phyloP scores from a whole-genome alignment of 1,139 yeast genomes.

The Protomyces pachydermus region DNA sequence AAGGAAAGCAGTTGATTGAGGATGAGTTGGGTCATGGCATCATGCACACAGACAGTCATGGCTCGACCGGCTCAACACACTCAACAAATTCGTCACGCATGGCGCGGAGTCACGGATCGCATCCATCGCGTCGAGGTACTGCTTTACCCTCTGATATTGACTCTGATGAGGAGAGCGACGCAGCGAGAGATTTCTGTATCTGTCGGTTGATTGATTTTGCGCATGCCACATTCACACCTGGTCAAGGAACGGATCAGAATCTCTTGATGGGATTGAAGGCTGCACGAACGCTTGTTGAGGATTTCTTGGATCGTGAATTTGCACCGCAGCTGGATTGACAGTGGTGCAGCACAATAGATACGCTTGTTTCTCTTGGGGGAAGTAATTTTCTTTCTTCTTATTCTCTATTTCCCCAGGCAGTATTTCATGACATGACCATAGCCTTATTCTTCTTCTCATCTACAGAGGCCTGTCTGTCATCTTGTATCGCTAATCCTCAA shows the following conservation, averaged over 20 bases:
- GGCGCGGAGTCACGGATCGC: not conserved
- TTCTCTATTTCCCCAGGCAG: not conserved
- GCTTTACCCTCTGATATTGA: not conserved
- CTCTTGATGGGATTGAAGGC: conserved; percentile 50
- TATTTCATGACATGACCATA: no score
- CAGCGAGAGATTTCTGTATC: conserved; percentile 23
- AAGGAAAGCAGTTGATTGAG: conserved; percentile 37
- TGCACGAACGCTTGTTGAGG: conserved; percentile 8
- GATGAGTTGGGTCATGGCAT: conserved; percentile 31
- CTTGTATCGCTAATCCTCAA: not conserved
- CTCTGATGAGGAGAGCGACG: conserved; percentile 11
- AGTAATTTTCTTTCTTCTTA: not conserved
- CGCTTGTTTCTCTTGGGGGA: not conserved
- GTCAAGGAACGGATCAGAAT: conserved; percentile 67
- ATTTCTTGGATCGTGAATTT: conserved; percentile 3
- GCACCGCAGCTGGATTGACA: not conserved
- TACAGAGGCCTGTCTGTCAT: not conserved
- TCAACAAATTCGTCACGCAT: not conserved
- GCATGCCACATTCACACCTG: conserved; percentile 63
- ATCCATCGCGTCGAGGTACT: not conserved
- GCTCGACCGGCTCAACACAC: not conserved
- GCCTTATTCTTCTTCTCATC: not conserved
- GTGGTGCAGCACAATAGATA: not conserved
- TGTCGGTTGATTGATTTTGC: conserved; percentile 75
- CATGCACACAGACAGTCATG: not conserved